Evolutionary conservation across 2,329 filamentous ascomycete genomes (phyloP).

Genomic region (Fusarium anguioides): DNA sequence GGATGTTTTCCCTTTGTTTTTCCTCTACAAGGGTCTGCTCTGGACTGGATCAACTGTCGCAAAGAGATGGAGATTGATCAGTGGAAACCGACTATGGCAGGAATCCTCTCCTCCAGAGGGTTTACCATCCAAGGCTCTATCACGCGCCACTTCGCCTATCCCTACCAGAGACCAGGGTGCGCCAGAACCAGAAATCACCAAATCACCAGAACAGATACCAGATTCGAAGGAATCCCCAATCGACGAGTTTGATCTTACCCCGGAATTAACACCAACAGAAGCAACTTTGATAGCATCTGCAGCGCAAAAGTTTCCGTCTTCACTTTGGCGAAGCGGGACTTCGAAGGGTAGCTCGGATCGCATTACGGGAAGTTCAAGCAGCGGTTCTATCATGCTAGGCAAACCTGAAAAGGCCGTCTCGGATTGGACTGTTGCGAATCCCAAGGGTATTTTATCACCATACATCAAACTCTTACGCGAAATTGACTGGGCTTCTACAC

Average conservation of each 20-base stretch:
- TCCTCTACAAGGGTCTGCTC: slow-evolving; percentile 50
- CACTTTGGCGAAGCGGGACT: slow-evolving; percentile 7
- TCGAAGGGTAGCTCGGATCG: slow-evolving; percentile 45
- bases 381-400: slow-evolving; percentile 45
- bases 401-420: slow-evolving; percentile 50
- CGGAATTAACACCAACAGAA: not conserved
- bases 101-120: not conserved
- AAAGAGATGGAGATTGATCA: slow-evolving; percentile 55
- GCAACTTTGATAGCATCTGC: slow-evolving; percentile 2
- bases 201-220: not conserved
- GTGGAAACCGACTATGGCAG: slow-evolving; percentile 53
- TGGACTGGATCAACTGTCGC: slow-evolving; percentile 54
- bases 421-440: slow-evolving; percentile 50
- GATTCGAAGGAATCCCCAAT: not conserved
- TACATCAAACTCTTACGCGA: slow-evolving; percentile 47
- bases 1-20: slow-evolving; percentile 57
- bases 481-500: slow-evolving; percentile 57
- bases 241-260: not conserved
- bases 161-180: not conserved
- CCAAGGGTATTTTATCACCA: slow-evolving; percentile 46
- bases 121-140: slow-evolving; percentile 5
- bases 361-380: slow-evolving; percentile 43
- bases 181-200: not conserved
- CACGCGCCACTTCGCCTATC: not conserved
- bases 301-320: not conserved